Evolutionary conservation across 495 filamentous ascomycete genomes (phyloP), one percentile per base, ranked within the genome.

Genomic region (Xylaria telfairii): DNA sequence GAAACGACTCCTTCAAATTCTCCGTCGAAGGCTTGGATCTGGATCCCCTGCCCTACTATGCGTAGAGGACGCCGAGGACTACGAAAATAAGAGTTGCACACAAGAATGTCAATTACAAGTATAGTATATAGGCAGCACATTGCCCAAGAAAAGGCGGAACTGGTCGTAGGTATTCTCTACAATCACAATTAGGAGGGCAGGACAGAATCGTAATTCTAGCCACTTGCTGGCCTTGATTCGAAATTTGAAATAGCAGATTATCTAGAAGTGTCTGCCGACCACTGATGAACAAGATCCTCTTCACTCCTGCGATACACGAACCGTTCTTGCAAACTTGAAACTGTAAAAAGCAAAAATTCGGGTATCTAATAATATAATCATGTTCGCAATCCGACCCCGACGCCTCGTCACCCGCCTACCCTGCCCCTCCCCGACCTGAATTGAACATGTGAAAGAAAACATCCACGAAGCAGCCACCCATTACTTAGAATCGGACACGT

Each of bases 1-100:
- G 92, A 54, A 93, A 90, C 71, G 93, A 97, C 81, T 84, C 91
- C 3, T 96, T 97, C 79, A 90, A 90, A 76, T 82, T 97, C 51
- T 89, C 85, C 0, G 93, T 96, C 4, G 87, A 90, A 57, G 93
- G 93, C 1, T 61, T 86, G 67, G 91, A 95, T 78, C 75, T 97
- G 69, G 87, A 85, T 72, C 93, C 93, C 30, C 89, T 93, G 54
- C 91, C 90, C 21, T 93, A 86, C 57, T 78, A 70, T 34, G 4
- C 12, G 13, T 70, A 65, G 34, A n/a, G 9, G 53, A 1, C 28
- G 37, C 8, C 4, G 17, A 5, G 30, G 4, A 26, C 5, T 19
- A 63, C 28, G 10, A 12, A 37, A 21, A 24, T 17, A 26, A 39
- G 32, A 37, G 10, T 8, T 13, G 42, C 56, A 21, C 47, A 42